phyloP scores from a whole-genome alignment of 1,284 basidiomycete genomes.

The Blastosporella zonata region DNA sequence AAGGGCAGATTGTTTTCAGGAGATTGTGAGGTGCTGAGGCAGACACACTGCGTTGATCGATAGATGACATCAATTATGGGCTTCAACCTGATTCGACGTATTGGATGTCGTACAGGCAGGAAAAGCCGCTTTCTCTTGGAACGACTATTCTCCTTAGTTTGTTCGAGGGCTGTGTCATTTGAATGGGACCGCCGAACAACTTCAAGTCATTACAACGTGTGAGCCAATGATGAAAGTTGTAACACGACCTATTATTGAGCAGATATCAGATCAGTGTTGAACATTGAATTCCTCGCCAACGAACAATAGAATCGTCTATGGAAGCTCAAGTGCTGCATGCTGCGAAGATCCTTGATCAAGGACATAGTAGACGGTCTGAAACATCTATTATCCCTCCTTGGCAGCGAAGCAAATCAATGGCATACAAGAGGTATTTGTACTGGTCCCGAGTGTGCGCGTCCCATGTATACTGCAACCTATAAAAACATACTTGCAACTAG shows the following conservation, averaged over 20 bases:
- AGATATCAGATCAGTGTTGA: not conserved
- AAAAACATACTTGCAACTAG: not conserved
- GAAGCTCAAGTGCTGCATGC: not conserved
- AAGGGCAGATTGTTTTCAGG: conserved; percentile 12
- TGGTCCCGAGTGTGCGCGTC: not conserved
- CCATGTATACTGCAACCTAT: not conserved
- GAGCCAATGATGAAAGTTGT: not conserved
- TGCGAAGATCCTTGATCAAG: conserved; percentile 1
- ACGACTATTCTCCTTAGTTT: no score
- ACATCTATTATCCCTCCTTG: conserved; percentile 4
- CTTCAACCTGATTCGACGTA: no score
- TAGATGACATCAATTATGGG: conserved; percentile 10
- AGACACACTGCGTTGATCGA: conserved; percentile 3
- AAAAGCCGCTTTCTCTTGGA: not conserved
- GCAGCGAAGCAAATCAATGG: not conserved
- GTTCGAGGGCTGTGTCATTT: not conserved
- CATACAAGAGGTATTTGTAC: not conserved
- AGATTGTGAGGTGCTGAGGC: conserved; percentile 5
- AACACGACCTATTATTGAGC: not conserved
- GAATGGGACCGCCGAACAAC: not conserved
- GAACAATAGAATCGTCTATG: not conserved
- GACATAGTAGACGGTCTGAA: conserved; percentile 2
- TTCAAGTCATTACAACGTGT: not conserved
- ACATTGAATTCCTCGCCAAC: not conserved
- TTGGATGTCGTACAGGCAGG: not conserved